Conservation (phyloP, 176 grass and related monocot species). For the Melocanna baccifera region DNA sequence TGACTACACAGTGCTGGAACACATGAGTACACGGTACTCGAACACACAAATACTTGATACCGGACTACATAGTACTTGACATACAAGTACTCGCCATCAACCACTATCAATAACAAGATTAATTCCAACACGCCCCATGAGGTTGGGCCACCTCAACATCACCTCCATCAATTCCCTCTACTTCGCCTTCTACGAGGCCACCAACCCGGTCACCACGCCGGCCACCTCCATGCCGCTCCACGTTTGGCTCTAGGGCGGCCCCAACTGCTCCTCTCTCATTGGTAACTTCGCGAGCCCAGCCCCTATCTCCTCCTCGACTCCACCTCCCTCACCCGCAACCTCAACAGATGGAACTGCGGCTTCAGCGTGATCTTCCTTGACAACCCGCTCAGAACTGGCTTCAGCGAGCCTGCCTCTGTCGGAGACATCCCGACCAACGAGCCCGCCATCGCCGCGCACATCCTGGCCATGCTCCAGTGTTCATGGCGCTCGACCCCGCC, state of each 20-base stretch:
- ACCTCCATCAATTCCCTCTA: constrained; percentile 28
- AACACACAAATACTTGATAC: too few species aligned
- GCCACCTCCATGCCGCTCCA: constrained; percentile 43
- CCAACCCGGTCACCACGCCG: constrained; percentile 39
- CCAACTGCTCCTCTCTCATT: constrained; percentile 59
- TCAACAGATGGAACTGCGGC: constrained; percentile 54
- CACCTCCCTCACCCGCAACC: constrained; percentile 43
- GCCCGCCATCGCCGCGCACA: constrained; percentile 43
- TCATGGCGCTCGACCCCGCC: constrained; percentile 44
- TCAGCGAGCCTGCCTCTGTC: constrained; percentile 40
- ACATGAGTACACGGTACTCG: too few species aligned
- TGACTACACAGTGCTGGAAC: too few species aligned
- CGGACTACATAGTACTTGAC: too few species aligned
- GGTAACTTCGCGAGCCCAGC: constrained; percentile 68
- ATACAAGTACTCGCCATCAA: too few species aligned
- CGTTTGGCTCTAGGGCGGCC: constrained; percentile 68
- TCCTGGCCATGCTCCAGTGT: constrained; percentile 47
- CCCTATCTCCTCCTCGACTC: constrained; percentile 43
- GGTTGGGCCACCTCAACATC: constrained; percentile 52
- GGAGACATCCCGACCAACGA: constrained; percentile 54
- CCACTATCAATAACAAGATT: too few species aligned
- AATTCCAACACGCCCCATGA: too few species aligned
- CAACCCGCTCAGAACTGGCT: constrained; percentile 69
- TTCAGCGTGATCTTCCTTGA: constrained; percentile 75
- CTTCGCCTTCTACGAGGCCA: constrained; percentile 72